Conservation (phyloP, 2,329 filamentous ascomycete species). For the Aspergillus floridensis region DNA sequence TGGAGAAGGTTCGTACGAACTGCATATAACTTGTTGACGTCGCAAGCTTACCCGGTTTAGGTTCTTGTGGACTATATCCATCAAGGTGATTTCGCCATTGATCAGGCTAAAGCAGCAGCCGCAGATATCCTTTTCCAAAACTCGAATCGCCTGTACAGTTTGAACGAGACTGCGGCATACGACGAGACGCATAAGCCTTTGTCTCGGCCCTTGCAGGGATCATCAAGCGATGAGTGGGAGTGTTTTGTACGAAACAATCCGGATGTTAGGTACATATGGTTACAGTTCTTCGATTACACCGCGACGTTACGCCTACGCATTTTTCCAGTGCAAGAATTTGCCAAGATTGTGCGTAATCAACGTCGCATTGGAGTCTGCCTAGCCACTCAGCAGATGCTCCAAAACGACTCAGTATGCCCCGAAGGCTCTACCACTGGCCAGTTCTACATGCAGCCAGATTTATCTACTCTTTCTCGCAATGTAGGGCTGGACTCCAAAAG, state of each 20-base stretch:
- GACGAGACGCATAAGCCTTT: slow-evolving; percentile 8
- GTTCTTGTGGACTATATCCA: slow-evolving; percentile 65
- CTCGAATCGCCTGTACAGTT: slow-evolving; percentile 69
- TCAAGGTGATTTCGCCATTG: slow-evolving; percentile 59
- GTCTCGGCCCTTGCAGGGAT: neutral
- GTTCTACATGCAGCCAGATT: slow-evolving; percentile 65
- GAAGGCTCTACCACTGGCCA: slow-evolving; percentile 60
- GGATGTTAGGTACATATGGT: slow-evolving; percentile 63
- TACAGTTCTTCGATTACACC: slow-evolving; percentile 80
- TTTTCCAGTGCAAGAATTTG: slow-evolving; percentile 61
- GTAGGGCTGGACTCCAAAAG: slow-evolving; percentile 57
- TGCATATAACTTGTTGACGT: slow-evolving; percentile 15
- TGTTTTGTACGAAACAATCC: slow-evolving; percentile 52
- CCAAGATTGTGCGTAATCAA: slow-evolving; percentile 46
- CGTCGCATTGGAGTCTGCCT: slow-evolving; percentile 61
- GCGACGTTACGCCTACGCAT: slow-evolving; percentile 64
- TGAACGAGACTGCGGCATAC: slow-evolving; percentile 45
- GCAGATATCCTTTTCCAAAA: slow-evolving; percentile 73
- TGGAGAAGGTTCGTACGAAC: slow-evolving; percentile 56
- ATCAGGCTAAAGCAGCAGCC: slow-evolving; percentile 63
- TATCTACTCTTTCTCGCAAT: slow-evolving; percentile 59
- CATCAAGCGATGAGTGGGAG: slow-evolving; percentile 32
- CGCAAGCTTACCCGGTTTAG: slow-evolving; percentile 34
- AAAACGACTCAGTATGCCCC: slow-evolving; percentile 59
- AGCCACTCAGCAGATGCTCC: slow-evolving; percentile 64